Conservation (phyloP, 106 monocot species). For the Dendrobium nobile region DNA sequence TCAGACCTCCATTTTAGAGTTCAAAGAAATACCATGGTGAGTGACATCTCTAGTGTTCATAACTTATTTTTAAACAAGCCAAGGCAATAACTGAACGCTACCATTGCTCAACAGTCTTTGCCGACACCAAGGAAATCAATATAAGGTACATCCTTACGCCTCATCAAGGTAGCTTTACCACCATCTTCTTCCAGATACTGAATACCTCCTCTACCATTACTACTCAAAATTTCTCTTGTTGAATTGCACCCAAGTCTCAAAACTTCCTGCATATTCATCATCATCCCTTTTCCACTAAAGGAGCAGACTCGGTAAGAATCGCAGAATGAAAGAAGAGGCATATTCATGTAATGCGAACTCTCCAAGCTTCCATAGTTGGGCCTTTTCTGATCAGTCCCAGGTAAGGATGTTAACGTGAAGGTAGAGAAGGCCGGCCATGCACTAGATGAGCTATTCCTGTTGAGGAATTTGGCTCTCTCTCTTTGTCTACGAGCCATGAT, state of each 20-base stretch:
- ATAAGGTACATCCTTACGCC: not conserved
- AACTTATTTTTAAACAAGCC: too few relatives aligned
- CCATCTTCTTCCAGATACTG: not conserved
- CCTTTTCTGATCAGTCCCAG: not conserved
- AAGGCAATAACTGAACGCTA: too few relatives aligned
- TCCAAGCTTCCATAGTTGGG: not conserved
- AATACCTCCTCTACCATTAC: not conserved
- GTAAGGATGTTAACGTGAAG: not conserved
- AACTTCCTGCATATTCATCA: not conserved
- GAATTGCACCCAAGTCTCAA: not conserved
- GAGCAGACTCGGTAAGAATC: too few relatives aligned
- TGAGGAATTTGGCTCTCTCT: conserved; percentile 9
- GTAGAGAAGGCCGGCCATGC: conserved; percentile 9
- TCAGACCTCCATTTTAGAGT: too few relatives aligned
- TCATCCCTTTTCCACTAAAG: not conserved
- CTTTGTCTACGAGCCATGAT: conserved; percentile 60
- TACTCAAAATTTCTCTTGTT: not conserved
- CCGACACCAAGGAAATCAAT: conserved; percentile 2
- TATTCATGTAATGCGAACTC: not conserved
- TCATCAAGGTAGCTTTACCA: not conserved
- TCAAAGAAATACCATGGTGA: too few relatives aligned
- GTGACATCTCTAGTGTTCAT: too few relatives aligned
- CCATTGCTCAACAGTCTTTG: not conserved
- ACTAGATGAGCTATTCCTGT: conserved; percentile 1
- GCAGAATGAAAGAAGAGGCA: not conserved